Evolutionary conservation across 495 filamentous ascomycete genomes (phyloP).

Genomic region (Wilcoxina mikolae): DNA sequence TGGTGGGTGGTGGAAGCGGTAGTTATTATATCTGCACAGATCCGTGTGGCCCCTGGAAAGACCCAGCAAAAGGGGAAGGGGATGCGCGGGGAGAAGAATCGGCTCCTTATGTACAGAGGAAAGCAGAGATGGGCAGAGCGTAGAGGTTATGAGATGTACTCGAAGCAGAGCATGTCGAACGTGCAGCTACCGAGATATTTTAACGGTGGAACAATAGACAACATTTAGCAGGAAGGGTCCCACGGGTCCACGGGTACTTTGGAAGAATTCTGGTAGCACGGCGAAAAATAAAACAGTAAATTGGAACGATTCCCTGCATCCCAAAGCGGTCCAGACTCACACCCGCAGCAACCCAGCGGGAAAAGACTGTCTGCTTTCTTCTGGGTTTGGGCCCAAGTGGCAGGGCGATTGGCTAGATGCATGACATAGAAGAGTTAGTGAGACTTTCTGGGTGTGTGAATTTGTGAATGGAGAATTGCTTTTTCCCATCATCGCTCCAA

Average conservation of each 20-base stretch:
- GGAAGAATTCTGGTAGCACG: too few relatives aligned
- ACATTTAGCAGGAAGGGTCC: too few relatives aligned
- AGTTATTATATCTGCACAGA: not conserved
- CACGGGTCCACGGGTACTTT: too few relatives aligned
- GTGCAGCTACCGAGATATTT: too few relatives aligned
- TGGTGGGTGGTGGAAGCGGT: constrained; percentile 8
- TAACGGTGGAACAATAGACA: too few relatives aligned
- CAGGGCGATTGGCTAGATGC: not conserved
- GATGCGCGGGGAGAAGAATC: constrained; percentile 1
- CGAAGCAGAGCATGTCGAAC: too few relatives aligned
- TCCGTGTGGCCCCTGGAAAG: not conserved
- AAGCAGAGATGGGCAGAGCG: too few relatives aligned
- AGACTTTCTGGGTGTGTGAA: not conserved
- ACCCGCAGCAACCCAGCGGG: not conserved
- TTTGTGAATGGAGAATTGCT: not conserved
- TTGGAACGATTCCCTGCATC: too few relatives aligned
- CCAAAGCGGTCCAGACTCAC: not conserved
- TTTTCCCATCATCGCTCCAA: not conserved
- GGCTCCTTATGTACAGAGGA: constrained; percentile 17
- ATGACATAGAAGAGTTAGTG: not conserved
- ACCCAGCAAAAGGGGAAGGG: not conserved
- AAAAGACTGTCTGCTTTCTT: not conserved
- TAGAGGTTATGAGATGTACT: too few relatives aligned
- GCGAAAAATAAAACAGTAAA: too few relatives aligned
- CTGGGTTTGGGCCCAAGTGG: not conserved